Evolutionary conservation across 495 filamentous ascomycete species (phyloP).

Genomic region (Xylaria longipes): DNA sequence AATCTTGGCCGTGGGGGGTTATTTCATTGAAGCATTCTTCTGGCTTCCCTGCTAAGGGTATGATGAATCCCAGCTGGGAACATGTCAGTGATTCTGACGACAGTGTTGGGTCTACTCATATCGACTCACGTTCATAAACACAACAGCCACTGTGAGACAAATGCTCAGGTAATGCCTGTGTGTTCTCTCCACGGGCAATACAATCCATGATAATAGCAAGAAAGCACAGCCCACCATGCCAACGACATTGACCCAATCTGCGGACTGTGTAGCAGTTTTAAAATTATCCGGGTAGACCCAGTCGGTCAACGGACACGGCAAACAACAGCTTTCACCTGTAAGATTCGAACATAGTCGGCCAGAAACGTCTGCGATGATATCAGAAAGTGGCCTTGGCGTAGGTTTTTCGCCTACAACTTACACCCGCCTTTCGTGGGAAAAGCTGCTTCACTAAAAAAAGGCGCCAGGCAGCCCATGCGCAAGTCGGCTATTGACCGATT

Average conservation of each 20-base stretch:
- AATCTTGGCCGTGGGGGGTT: constrained; percentile 92
- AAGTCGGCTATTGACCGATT: constrained; percentile 32
- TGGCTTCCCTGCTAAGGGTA: constrained; percentile 82
- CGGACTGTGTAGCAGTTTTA: constrained; percentile 63
- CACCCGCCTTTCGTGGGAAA: constrained; percentile 47
- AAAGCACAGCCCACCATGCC: constrained; percentile 75
- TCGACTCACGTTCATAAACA: constrained; percentile 77
- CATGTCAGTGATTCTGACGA: constrained; percentile 17
- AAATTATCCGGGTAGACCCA: constrained; percentile 86
- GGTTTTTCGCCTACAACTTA: constrained; percentile 40
- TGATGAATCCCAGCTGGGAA: constrained; percentile 78
- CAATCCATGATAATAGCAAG: constrained; percentile 79
- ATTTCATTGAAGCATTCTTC: constrained; percentile 87
- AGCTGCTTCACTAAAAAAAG: constrained; percentile 43
- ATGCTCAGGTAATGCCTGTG: constrained; percentile 92
- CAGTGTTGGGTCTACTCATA: not conserved
- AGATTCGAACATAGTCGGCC: constrained; percentile 65
- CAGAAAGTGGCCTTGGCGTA: constrained; percentile 10
- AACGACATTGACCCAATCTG: constrained; percentile 81
- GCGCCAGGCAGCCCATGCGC: constrained; percentile 39
- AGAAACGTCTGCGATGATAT: constrained; percentile 60
- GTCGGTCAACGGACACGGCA: constrained; percentile 86
- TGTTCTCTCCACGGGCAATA: constrained; percentile 88
- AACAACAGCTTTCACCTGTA: constrained; percentile 68
- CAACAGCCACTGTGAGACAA: constrained; percentile 74